A percentile compares a stretch with the other conserved stretches of the same genome.
phyloP scores from a whole-genome alignment of 2,329 filamentous ascomycete species.

The Coleophoma crateriformis region DNA sequence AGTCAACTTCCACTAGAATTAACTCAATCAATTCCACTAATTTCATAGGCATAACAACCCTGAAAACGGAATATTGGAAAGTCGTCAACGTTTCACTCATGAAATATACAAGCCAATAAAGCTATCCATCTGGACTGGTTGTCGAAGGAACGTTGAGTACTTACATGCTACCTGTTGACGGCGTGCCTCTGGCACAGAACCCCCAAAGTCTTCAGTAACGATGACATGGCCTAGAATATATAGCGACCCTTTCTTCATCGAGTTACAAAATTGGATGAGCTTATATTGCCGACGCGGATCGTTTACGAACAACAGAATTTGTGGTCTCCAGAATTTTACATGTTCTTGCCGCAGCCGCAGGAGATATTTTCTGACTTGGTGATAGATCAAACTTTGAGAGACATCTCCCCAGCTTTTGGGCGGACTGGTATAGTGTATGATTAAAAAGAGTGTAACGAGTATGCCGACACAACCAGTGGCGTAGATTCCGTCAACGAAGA shows the following conservation, averaged over 20 bases:
- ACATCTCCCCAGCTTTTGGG: slow-evolving; percentile 90
- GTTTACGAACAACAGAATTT: slow-evolving; percentile 80
- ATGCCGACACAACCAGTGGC: slow-evolving; percentile 70
- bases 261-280: slow-evolving; percentile 87
- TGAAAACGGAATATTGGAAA: too few species aligned
- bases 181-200: slow-evolving; percentile 74
- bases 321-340: slow-evolving; percentile 90
- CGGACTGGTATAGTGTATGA: slow-evolving; percentile 81
- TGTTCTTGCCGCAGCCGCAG: slow-evolving; percentile 80
- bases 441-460: slow-evolving; percentile 69
- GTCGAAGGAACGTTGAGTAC: not conserved
- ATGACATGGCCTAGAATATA: slow-evolving; percentile 85
- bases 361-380: slow-evolving; percentile 83
- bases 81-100: too few species aligned
- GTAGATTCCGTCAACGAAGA: slow-evolving; percentile 81
- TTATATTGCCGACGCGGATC: slow-evolving; percentile 76
- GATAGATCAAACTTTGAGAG: slow-evolving; percentile 82
- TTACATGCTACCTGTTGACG: slow-evolving; percentile 62
- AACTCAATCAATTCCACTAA: too few species aligned
- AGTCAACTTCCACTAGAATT: too few species aligned
- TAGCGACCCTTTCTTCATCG: slow-evolving; percentile 78
- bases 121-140: too few species aligned
- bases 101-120: too few species aligned
- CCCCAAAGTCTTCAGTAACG: slow-evolving; percentile 75
- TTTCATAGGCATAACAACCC: too few species aligned